Evolutionary conservation across 441 rosid genomes (phyloP).

Genomic region (Kokia cookei): DNA sequence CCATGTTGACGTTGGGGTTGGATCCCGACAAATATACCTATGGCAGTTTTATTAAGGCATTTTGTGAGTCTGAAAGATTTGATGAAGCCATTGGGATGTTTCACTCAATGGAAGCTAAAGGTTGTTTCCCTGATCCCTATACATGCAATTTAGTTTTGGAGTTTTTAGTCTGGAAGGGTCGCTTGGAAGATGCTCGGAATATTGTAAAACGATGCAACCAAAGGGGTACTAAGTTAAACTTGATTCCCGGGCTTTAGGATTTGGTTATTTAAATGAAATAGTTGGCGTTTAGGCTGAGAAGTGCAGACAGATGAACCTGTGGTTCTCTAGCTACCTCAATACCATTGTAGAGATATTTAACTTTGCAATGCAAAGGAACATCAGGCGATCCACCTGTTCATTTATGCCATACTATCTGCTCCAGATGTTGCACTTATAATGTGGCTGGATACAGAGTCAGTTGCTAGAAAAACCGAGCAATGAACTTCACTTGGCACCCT

Average conservation of each 20-base stretch:
- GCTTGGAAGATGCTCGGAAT: constrained; percentile 25
- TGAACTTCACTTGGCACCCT: background rate
- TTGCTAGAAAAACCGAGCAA: background rate
- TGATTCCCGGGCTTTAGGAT: constrained; percentile 3
- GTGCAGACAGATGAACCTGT: background rate
- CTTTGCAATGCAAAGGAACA: background rate
- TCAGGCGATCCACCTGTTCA: background rate
- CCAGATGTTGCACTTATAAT: background rate
- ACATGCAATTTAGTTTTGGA: constrained; percentile 37
- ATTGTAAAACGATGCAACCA: constrained; percentile 15
- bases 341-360: background rate
- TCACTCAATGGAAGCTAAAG: constrained; percentile 50
- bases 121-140: constrained; percentile 54
- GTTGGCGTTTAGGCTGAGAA: background rate
- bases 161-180: constrained; percentile 17
- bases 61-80: constrained; percentile 42
- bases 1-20: constrained; percentile 49
- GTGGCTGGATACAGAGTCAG: background rate
- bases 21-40: constrained; percentile 62
- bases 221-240: constrained; percentile 22
- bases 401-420: background rate
- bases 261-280: background rate
- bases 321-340: background rate
- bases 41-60: constrained; percentile 40
- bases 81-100: constrained; percentile 55